Evolutionary conservation across 768 basidiomycete genomes (phyloP).

Genomic region (Pholiota conissans): DNA sequence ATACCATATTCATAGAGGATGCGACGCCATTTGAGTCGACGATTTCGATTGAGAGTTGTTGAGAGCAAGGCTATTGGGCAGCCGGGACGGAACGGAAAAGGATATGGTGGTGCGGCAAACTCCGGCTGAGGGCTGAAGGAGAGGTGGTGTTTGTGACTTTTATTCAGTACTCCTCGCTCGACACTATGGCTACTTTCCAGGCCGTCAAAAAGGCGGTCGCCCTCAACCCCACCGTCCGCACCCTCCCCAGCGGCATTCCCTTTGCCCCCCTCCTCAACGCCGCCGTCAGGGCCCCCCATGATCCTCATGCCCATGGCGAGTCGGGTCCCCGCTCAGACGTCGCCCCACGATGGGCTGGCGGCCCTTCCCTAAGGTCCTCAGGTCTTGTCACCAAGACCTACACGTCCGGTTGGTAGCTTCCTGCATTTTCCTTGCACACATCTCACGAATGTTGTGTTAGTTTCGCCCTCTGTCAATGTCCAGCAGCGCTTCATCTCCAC

Average conservation of each 20-base stretch:
- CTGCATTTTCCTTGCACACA: neutral
- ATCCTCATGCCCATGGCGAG: constrained; percentile 58
- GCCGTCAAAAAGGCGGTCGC: constrained; percentile 82
- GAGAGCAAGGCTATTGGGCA: constrained; percentile 10
- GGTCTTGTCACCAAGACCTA: constrained; percentile 69
- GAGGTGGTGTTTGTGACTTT: constrained; percentile 22
- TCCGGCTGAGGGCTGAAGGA: constrained; percentile 26
- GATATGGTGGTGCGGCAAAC: constrained; percentile 29
- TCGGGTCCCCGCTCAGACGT: constrained; percentile 58
- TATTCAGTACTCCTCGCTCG: constrained; percentile 21
- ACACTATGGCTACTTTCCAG: constrained; percentile 66
- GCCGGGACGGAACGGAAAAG: constrained; percentile 46
- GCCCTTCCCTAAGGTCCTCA: constrained; percentile 46
- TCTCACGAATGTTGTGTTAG: constrained; percentile 30
- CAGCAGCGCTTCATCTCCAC: constrained; percentile 79
- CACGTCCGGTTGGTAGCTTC: constrained; percentile 56
- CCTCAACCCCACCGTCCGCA: constrained; percentile 78
- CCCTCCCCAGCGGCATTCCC: constrained; percentile 80
- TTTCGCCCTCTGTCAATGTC: constrained; percentile 51
- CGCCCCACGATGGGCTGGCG: constrained; percentile 64
- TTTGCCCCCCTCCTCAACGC: constrained; percentile 74
- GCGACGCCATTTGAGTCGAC: neutral
- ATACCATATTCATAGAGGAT: neutral
- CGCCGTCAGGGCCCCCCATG: constrained; percentile 62
- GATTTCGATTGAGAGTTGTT: constrained; percentile 6